Conservation (phyloP, 1,284 basidiomycete genomes). For the Phylloporus sp. region DNA sequence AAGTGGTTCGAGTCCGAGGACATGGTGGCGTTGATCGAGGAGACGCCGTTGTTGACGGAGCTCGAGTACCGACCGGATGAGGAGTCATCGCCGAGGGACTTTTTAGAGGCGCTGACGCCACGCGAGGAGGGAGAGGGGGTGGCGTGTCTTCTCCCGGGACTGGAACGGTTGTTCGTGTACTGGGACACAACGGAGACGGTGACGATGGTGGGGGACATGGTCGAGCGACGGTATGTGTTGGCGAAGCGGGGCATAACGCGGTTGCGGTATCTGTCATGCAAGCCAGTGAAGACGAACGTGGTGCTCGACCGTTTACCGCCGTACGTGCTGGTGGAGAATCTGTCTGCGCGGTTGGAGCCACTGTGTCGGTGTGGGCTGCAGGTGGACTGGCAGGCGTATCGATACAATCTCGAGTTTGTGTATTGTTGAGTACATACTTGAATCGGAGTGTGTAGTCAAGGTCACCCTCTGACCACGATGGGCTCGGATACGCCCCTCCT, state of each 20-base stretch:
- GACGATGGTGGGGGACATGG: constrained; percentile 30
- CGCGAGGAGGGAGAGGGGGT: constrained; percentile 9
- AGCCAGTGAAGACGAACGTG: too few relatives aligned
- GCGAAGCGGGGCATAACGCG: constrained; percentile 21
- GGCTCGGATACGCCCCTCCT: constrained; percentile 29
- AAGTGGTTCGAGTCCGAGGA: constrained; percentile 25
- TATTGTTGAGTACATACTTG: too few relatives aligned
- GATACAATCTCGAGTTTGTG: constrained; percentile 27
- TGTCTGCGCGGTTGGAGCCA: constrained; percentile 25
- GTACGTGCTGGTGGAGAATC: constrained; percentile 17
- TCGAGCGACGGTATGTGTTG: constrained; percentile 27
- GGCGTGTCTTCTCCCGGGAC: constrained; percentile 24
- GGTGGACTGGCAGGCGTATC: constrained; percentile 30
- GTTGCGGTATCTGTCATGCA: constrained; percentile 27
- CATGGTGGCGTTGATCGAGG: constrained; percentile 23
- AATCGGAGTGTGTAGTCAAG: constrained; percentile 16
- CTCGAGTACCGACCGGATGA: constrained; percentile 33
- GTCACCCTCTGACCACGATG: constrained; percentile 14
- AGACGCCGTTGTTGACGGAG: constrained; percentile 26
- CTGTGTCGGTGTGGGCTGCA: constrained; percentile 24
- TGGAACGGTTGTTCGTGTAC: constrained; percentile 26
- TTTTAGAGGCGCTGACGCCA: constrained; percentile 29
- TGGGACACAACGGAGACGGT: constrained; percentile 35
- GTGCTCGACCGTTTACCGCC: too few relatives aligned
- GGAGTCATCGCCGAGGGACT: constrained; percentile 21